A percentile compares a stretch with the other conserved stretches of the same genome.
These are phyloP conservation scores for Aspergillus leporis DNA, from an alignment of 495 filamentous ascomycete species.

Conservation along the genomic window DNA sequence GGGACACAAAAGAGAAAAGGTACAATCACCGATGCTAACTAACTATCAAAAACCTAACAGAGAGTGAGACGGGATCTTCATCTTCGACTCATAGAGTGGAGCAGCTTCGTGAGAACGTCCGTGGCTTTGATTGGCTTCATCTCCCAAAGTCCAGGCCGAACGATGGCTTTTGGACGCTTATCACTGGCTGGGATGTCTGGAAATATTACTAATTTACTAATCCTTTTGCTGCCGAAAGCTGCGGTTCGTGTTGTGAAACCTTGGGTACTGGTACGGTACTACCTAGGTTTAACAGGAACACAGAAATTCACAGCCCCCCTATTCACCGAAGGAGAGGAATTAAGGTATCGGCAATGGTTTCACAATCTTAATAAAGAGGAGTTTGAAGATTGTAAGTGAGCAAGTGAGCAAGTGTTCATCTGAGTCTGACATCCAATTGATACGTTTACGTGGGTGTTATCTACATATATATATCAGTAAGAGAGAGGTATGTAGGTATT, in stretches of 20 bases:
- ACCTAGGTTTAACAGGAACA: too few species aligned
- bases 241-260: not conserved
- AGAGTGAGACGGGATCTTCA: constrained; percentile 11
- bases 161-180: not conserved
- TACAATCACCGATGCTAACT: not conserved
- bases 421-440: too few species aligned
- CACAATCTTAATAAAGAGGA: not conserved
- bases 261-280: not conserved
- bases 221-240: not conserved
- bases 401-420: too few species aligned
- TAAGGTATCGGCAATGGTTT: too few species aligned
- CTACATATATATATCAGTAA: too few species aligned
- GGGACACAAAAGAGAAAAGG: constrained; percentile 6
- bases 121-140: constrained; percentile 4
- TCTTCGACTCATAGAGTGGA: constrained; percentile 24
- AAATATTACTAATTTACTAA: not conserved
- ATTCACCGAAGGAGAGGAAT: not conserved
- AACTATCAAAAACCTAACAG: not conserved
- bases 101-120: not conserved
- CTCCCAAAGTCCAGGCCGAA: not conserved
- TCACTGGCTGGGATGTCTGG: not conserved
- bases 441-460: too few species aligned
- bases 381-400: not conserved
- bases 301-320: not conserved
- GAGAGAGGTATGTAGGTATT: too few species aligned